Percentiles rank a stretch among this genome's conserved stretches.
phyloP scores from a whole-genome alignment of 441 rosid species.

The Pelargonium fulgidum region DNA sequence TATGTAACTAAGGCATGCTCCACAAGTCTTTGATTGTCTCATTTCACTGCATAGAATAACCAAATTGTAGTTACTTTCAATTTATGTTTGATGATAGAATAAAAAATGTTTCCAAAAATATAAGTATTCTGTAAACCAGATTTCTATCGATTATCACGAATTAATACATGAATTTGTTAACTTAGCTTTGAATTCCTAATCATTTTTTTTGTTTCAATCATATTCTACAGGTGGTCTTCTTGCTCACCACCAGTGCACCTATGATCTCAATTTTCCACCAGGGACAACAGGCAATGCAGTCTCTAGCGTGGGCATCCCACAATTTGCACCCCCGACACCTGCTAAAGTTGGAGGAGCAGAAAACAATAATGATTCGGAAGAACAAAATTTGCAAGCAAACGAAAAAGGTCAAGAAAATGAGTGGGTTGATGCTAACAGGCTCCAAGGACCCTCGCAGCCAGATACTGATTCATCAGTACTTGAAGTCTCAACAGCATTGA shows the following conservation, averaged over 20 bases:
- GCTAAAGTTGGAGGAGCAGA: slow-evolving; percentile 30
- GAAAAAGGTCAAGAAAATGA: slow-evolving; percentile 24
- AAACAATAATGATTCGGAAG: slow-evolving; percentile 22
- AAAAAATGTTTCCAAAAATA: neutral
- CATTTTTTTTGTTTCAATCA: slow-evolving; percentile 17
- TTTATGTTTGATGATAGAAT: neutral
- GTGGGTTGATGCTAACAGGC: slow-evolving; percentile 11
- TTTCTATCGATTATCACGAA: neutral
- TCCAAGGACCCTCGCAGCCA: slow-evolving; percentile 22
- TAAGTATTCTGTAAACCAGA: too few species aligned
- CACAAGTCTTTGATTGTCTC: neutral
- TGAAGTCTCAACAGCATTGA: slow-evolving; percentile 18
- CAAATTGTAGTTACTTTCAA: neutral
- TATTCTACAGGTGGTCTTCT: slow-evolving; percentile 29
- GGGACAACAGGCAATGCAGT: slow-evolving; percentile 22
- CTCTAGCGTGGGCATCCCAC: slow-evolving; percentile 15
- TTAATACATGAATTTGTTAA: slow-evolving; percentile 4
- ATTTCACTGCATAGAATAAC: neutral
- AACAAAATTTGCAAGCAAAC: slow-evolving; percentile 14
- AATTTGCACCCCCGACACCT: slow-evolving; percentile 53
- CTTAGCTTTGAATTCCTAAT: slow-evolving; percentile 8
- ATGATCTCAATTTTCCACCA: slow-evolving; percentile 34
- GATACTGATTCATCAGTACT: slow-evolving; percentile 26
- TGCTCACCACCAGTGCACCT: slow-evolving; percentile 18
- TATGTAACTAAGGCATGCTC: neutral